Percentiles rank a stretch among this genome's conserved stretches.
These are phyloP conservation scores for Solanum hybrid DNA, from an alignment of 305 asterid species.

Conservation along the genomic window DNA sequence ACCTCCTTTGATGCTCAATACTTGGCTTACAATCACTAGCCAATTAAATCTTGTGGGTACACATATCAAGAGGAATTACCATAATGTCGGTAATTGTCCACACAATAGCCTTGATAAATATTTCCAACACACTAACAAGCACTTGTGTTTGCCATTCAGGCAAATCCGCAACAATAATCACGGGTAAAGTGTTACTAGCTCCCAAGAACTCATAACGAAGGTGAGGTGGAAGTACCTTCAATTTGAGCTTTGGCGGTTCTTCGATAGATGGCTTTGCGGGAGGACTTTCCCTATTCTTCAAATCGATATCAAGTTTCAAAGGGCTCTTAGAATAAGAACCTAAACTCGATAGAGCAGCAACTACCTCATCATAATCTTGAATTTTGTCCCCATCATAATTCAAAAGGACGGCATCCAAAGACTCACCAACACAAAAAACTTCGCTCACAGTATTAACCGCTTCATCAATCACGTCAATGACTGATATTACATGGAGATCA, in stretches of 20 bases:
- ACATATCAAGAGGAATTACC: background rate
- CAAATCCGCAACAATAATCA: background rate
- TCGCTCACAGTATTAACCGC: background rate
- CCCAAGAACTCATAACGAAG: background rate
- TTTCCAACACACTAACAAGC: background rate
- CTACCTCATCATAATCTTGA: background rate
- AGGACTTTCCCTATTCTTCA: background rate
- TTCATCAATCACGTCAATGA: background rate
- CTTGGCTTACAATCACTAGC: background rate
- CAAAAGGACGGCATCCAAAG: background rate
- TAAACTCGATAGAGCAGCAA: background rate
- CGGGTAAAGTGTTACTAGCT: background rate
- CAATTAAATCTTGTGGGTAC: background rate
- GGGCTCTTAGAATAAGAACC: background rate
- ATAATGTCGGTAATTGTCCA: background rate
- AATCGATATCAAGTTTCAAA: background rate
- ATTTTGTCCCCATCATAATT: background rate
- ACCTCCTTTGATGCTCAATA: background rate
- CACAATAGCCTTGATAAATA: background rate
- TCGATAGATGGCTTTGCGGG: background rate
- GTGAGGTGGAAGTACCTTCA: background rate
- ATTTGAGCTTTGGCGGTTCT: background rate
- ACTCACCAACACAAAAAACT: background rate
- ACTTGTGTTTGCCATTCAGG: background rate
- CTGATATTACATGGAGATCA: too few species aligned